Evolutionary conservation across 2,329 filamentous ascomycete species (phyloP).

Genomic region (Alternaria sp.): DNA sequence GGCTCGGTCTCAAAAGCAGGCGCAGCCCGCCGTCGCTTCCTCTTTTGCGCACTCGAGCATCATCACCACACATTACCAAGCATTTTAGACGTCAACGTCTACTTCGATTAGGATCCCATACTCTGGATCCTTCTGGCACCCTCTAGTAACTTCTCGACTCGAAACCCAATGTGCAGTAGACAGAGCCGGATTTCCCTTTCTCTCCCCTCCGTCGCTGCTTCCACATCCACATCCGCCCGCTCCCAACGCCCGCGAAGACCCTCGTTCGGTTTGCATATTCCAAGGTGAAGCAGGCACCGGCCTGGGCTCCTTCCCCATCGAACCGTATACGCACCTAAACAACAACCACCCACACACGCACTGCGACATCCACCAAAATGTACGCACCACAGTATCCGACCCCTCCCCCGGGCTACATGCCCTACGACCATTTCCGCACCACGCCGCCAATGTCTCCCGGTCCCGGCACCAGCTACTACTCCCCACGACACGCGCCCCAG

Average conservation of each 20-base stretch:
- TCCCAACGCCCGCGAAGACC: constrained; percentile 31
- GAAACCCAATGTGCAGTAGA: constrained; percentile 50
- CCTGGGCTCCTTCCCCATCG: constrained; percentile 33
- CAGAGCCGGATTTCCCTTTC: constrained; percentile 40
- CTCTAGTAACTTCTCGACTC: constrained; percentile 24
- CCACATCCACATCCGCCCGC: constrained; percentile 28
- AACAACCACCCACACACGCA: constrained; percentile 7
- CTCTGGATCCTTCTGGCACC: constrained; percentile 50
- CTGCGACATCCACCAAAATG: constrained; percentile 32
- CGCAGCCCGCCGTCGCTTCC: constrained; percentile 31
- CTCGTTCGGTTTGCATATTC: constrained; percentile 42
- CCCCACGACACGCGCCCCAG: constrained; percentile 61
- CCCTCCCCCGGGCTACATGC: constrained; percentile 49
- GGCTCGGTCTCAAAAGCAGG: constrained; percentile 31
- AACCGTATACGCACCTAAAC: constrained; percentile 11
- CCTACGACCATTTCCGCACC: constrained; percentile 47
- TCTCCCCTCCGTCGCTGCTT: constrained; percentile 44
- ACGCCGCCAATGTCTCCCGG: constrained; percentile 59
- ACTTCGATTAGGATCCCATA: constrained; percentile 25
- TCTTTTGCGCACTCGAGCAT: constrained; percentile 26
- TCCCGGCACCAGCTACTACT: constrained; percentile 59
- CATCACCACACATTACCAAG: constrained; percentile 39
- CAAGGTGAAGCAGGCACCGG: constrained; percentile 47
- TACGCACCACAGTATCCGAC: constrained; percentile 47
- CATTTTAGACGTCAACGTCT: constrained; percentile 36